Base-by-base conservation (phyloP, 179 eudicot genomes). In the Beta corolliflora region DNA sequence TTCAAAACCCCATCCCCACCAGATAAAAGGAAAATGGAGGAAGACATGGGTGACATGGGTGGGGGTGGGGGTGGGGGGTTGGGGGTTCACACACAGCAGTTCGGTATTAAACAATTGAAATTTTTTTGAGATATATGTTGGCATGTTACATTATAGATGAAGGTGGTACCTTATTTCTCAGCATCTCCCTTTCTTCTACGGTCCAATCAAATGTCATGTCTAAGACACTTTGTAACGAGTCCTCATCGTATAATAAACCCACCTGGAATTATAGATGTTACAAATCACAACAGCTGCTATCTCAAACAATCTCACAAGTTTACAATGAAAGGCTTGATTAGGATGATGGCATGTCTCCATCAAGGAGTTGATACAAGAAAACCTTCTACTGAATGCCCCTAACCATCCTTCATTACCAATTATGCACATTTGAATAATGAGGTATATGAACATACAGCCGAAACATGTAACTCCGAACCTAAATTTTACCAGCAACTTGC, bases 121-220 rank as follows among this genome's bases (percentile, higher is more conserved):
- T 48, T 48, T 25, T 48, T 48, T 48, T 48, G 9, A 48, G 9
- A 48, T 6, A 48, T 9, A 48, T 48, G 9, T 48, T 9, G 36
- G 29, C 13, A 44, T 15, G 78, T 31, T 12, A 15, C 52, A 21
- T 23, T 45, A 41, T 50, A 13, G 55, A 59, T 73, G 45, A 25
- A 53, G 25, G 25, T 59, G 15, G 69, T 87, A 96, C 99, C 98
- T 94, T 88, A 82, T 93, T 89, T 84, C 98, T 92, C 78, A 94
- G 88, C 99, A 96, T 96, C 66, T 93, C 88, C 81, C 98, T 88
- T 88, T 96, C 98, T 88, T 91, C 97, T 59, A 76, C 68, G 18
- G 94, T 91, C 99, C 99, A 96, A 84, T 94, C 98, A 83, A 90
- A 91, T 75, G 87, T 86, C 89, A 96, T 88, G 86, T 96, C 99